Conservation (phyloP, 768 basidiomycete genomes). For the Lentinula guzmanii region DNA sequence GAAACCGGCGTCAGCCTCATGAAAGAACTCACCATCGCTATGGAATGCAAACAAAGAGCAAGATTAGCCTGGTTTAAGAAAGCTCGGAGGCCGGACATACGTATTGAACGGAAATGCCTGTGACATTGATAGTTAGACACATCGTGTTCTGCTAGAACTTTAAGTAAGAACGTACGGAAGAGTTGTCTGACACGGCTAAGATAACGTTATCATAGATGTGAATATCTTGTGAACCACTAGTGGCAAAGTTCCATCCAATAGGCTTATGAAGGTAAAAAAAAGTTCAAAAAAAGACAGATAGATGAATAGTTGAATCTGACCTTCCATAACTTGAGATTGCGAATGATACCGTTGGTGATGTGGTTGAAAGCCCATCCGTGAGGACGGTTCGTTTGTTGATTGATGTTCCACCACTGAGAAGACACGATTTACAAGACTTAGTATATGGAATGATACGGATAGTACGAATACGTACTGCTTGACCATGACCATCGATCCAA, state of each 20-base stretch:
- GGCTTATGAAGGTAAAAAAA: conserved; percentile 27
- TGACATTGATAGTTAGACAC: not conserved
- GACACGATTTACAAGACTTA: not conserved
- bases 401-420: conserved; percentile 52
- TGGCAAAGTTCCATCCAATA: conserved; percentile 54
- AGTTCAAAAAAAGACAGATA: not conserved
- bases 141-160: not conserved
- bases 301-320: conserved; percentile 16
- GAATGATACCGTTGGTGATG: conserved; percentile 47
- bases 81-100: conserved; percentile 23
- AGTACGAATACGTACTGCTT: conserved; percentile 31
- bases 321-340: conserved; percentile 54
- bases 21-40: conserved; percentile 29
- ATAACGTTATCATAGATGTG: conserved; percentile 53
- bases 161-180: conserved; percentile 17
- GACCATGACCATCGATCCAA: conserved; percentile 61
- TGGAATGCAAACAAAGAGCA: not conserved
- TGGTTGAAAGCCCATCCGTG: conserved; percentile 50
- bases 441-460: not conserved
- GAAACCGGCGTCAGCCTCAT: conserved; percentile 21
- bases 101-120: conserved; percentile 60
- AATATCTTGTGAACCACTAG: conserved; percentile 40
- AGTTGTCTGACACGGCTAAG: conserved; percentile 40
- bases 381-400: conserved; percentile 47
- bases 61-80: not conserved